Conservation (phyloP, 106 monocot genomes). For the Dioscorea zingiberensis region DNA sequence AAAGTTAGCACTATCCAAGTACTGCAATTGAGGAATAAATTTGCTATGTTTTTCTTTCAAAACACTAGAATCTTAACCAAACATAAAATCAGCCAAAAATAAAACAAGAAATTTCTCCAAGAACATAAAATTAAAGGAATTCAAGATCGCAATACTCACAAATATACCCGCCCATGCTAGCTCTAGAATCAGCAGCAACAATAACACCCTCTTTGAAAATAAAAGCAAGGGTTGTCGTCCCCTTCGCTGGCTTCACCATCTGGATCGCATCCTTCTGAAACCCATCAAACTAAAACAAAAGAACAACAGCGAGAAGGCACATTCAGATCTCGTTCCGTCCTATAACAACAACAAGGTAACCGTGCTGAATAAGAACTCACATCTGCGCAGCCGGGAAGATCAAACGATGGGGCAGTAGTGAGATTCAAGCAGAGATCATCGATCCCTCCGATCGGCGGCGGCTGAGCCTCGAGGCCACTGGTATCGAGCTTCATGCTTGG, state of each 20-base stretch:
- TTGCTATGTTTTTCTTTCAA: too few relatives aligned
- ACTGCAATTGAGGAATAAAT: too few relatives aligned
- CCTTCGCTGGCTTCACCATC: slow-evolving; percentile 73
- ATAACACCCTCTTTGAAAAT: slow-evolving; percentile 87
- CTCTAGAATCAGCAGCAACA: slow-evolving; percentile 77
- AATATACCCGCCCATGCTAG: slow-evolving; percentile 80
- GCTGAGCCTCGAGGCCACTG: slow-evolving; percentile 24
- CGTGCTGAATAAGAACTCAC: slow-evolving; percentile 5
- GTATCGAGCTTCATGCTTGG: slow-evolving; percentile 36
- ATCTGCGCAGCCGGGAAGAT: slow-evolving; percentile 29
- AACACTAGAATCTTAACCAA: too few relatives aligned
- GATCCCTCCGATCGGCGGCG: slow-evolving; percentile 1
- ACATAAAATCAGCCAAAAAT: too few relatives aligned
- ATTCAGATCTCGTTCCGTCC: neutral
- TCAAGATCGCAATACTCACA: slow-evolving; percentile 23
- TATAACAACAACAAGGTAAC: neutral
- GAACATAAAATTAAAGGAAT: too few relatives aligned
- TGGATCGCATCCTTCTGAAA: slow-evolving; percentile 59
- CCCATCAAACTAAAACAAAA: slow-evolving; percentile 57
- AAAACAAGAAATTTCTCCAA: too few relatives aligned
- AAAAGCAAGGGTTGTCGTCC: slow-evolving; percentile 88
- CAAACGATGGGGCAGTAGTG: slow-evolving; percentile 18
- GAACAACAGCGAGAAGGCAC: neutral
- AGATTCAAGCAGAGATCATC: slow-evolving; percentile 25
- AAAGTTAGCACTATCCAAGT: too few relatives aligned